Percentiles rank a stretch among this genome's conserved stretches.
Conservation (phyloP, 108 stramenopile species). For the Skeletonema tropicum region DNA sequence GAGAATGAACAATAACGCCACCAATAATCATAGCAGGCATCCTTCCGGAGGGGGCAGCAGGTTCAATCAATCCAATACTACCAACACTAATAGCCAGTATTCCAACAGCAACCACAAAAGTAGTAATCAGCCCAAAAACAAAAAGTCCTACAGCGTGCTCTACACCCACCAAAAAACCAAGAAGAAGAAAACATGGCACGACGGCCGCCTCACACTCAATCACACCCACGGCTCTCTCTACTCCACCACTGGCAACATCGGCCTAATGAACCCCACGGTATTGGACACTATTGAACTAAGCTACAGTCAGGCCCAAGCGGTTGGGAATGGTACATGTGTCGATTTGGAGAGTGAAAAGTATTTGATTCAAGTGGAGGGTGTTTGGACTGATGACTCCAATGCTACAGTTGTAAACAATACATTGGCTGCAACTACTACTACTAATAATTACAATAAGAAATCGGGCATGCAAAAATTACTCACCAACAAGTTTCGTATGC, state of each 20-base stretch:
- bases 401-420: neutral
- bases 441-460: neutral
- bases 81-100: neutral
- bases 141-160: slow-evolving; percentile 39
- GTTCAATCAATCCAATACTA: neutral
- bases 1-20: neutral
- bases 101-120: too few species aligned
- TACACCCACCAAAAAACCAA: slow-evolving; percentile 87
- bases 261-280: slow-evolving; percentile 13
- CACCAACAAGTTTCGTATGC: slow-evolving; percentile 63
- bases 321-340: neutral
- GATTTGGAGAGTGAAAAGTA: slow-evolving; percentile 31
- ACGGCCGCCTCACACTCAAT: slow-evolving; percentile 64
- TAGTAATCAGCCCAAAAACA: neutral
- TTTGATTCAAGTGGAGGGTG: slow-evolving; percentile 51
- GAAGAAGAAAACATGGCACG: slow-evolving; percentile 83
- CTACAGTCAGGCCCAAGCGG: slow-evolving; percentile 1
- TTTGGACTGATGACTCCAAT: slow-evolving; percentile 13
- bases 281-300: slow-evolving; percentile 54
- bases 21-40: neutral
- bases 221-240: slow-evolving; percentile 42
- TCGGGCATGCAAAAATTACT: slow-evolving; percentile 68
- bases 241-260: slow-evolving; percentile 55
- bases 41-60: neutral
- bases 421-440: neutral